Percentiles rank a stretch among this genome's conserved stretches.
Conservation (phyloP, 2,329 filamentous ascomycete genomes). For the Bipolaris zeicola region DNA sequence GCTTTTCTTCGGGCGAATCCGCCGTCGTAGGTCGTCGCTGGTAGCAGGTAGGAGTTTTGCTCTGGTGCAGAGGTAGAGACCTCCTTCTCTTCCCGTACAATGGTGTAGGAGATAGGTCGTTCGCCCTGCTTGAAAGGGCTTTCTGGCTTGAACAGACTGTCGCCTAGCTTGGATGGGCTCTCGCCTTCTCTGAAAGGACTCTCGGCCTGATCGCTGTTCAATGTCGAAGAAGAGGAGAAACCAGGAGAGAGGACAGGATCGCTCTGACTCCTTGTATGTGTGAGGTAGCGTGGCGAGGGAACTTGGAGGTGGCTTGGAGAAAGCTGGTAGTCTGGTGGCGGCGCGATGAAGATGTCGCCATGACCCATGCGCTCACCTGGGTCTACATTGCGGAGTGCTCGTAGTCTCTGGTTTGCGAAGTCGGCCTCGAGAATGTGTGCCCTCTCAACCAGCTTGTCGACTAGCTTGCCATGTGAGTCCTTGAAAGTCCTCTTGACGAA, state of each 20-base stretch:
- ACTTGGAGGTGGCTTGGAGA: slow-evolving; percentile 12
- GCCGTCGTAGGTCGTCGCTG: slow-evolving; percentile 31
- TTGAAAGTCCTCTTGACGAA: slow-evolving; percentile 86
- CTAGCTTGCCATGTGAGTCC: slow-evolving; percentile 72
- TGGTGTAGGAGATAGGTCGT: slow-evolving; percentile 21
- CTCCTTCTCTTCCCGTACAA: slow-evolving; percentile 16
- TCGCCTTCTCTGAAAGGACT: slow-evolving; percentile 14
- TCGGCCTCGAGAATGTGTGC: slow-evolving; percentile 45
- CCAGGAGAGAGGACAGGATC: slow-evolving; percentile 28
- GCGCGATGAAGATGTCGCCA: slow-evolving; percentile 43
- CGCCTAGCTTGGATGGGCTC: no score
- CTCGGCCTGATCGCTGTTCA: slow-evolving; percentile 17
- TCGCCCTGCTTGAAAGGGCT: slow-evolving; percentile 14
- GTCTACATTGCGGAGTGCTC: slow-evolving; percentile 36
- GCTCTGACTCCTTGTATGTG: slow-evolving; percentile 30
- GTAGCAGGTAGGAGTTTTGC: slow-evolving; percentile 24
- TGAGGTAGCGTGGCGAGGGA: slow-evolving; percentile 18
- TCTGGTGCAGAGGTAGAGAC: slow-evolving; percentile 21
- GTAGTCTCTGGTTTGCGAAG: slow-evolving; percentile 41
- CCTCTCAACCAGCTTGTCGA: slow-evolving; percentile 57
- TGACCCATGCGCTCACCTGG: slow-evolving; percentile 42
- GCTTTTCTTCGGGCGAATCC: slow-evolving; percentile 14
- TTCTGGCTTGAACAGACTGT: not conserved
- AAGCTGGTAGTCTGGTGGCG: slow-evolving; percentile 40
- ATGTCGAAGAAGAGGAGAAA: slow-evolving; percentile 26